Base-by-base conservation (phyloP, 805 yeast genomes). In the Lachancea nothofagi region DNA sequence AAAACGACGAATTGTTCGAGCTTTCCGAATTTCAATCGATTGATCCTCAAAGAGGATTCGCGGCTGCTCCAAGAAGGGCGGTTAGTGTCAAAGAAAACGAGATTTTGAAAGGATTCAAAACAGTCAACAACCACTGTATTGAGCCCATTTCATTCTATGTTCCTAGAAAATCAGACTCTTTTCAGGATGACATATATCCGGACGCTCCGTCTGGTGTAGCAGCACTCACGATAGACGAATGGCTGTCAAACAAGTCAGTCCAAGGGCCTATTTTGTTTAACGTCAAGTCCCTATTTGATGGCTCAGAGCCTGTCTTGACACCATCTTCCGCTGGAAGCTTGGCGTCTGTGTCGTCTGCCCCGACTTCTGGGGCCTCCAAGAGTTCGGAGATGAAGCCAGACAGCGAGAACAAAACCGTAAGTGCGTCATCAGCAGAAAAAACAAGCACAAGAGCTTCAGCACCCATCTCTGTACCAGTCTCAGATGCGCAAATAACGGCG, bases 41-140 rank as follows among this genome's bases (percentile, higher is more conserved):
- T 2, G 94, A 86, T 24, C 93, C 98, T 2, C 98, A 93, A 70
- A 83, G 98, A 62, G 99, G 99, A 1, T 80, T 90, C 58, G 94
- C 96, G 0, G 74, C 83, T 35, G 77, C 90, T 9, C 97, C 98
- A 39, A 87, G 87, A 59, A 71, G 85, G 49, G 71, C 76, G 13
- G 89, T 89, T 7, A 80, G 81, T 51, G 74, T 87, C 27, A 75
- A 76, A 46, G 93, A 85, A 27, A 89, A 86, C 59, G 98, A 93
- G 64, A 78, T 93, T 29, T 71, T 86, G 42, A 78, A 77, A 54
- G 77, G 83, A 31, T 93, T 72, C 70, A 93, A 93, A 68, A 80
- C 95, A n/a, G 84, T 86, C 22, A 82, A 81, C 50, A 97, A 93
- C 64, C 71, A 75, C 38, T 65, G 75, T 20, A 77, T 93, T 50